These are phyloP conservation scores for Capsella rubella DNA, from an alignment of 441 rosid species.

Conservation along the genomic window DNA sequence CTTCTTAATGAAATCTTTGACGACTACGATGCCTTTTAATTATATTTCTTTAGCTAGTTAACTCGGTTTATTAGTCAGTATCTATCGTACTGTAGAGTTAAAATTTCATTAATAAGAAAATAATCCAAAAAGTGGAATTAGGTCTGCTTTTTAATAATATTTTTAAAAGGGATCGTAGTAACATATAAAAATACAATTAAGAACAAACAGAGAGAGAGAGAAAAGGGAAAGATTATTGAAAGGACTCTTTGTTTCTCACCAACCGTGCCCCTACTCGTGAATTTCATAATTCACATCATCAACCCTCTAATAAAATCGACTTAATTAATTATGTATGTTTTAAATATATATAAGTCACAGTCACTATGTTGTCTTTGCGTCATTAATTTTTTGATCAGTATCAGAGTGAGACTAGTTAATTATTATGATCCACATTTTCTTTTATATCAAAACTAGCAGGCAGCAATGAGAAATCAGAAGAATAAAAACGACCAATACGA, in stretches of 20 bases:
- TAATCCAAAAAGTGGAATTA: not conserved
- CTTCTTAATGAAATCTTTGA: conserved; percentile 33
- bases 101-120: not conserved
- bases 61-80: not conserved
- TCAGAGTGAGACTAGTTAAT: conserved; percentile 2
- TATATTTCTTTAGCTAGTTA: not conserved
- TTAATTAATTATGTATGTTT: not conserved
- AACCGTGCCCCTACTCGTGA: conserved; percentile 43
- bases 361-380: conserved; percentile 4
- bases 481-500: not conserved
- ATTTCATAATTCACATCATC: conserved; percentile 13
- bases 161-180: not conserved
- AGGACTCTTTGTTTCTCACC: conserved; percentile 43
- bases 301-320: conserved; percentile 26
- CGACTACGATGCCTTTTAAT: not conserved
- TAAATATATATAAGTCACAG: not conserved
- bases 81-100: conserved; percentile 21
- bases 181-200: conserved; percentile 1
- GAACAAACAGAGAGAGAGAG: not conserved
- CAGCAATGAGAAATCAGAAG: conserved; percentile 12
- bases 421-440: not conserved
- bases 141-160: not conserved
- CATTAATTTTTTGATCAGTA: not conserved
- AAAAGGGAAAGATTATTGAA: conserved; percentile 23
- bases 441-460: not conserved